Percentiles rank a stretch among this genome's conserved stretches.
Evolutionary conservation across 2,329 filamentous ascomycete genomes (phyloP).

Genomic region (Trichoderma sp.): DNA sequence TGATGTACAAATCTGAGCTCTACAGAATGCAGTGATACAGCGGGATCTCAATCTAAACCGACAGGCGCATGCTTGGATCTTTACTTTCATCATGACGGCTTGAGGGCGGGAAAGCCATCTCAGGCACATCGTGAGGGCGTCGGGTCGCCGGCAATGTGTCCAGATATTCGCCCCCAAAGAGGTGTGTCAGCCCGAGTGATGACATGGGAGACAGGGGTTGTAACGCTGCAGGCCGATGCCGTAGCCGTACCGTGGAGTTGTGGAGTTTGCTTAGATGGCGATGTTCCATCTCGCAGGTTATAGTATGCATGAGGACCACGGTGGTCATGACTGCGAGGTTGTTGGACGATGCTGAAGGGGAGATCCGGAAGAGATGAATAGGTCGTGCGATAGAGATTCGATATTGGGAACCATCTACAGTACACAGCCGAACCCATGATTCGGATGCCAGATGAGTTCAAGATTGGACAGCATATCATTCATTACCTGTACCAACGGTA

Average conservation of each 20-base stretch:
- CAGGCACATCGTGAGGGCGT: conserved; percentile 2
- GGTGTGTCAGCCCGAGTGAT: conserved; percentile 22
- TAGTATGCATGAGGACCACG: neutral
- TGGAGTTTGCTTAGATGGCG: conserved; percentile 6
- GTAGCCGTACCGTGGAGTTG: conserved; percentile 20
- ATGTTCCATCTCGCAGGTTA: neutral
- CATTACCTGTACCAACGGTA: neutral
- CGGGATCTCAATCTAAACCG: neutral
- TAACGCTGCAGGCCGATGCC: conserved; percentile 18
- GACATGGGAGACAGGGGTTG: conserved; percentile 19
- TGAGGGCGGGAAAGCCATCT: neutral
- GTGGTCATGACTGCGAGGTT: neutral
- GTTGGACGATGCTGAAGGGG: neutral
- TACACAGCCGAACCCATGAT: neutral
- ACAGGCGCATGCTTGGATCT: neutral
- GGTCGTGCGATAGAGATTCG: neutral
- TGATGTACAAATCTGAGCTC: neutral
- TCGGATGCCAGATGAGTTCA: neutral
- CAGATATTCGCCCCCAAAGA: conserved; percentile 15
- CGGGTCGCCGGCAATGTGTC: conserved; percentile 21
- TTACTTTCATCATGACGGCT: neutral
- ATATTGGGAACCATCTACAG: neutral
- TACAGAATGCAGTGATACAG: neutral
- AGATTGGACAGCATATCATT: too few relatives aligned
- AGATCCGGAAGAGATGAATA: neutral